These are phyloP conservation scores for Harringtonia aguacate DNA, from an alignment of 2,329 filamentous ascomycete species.

Conservation along the genomic window DNA sequence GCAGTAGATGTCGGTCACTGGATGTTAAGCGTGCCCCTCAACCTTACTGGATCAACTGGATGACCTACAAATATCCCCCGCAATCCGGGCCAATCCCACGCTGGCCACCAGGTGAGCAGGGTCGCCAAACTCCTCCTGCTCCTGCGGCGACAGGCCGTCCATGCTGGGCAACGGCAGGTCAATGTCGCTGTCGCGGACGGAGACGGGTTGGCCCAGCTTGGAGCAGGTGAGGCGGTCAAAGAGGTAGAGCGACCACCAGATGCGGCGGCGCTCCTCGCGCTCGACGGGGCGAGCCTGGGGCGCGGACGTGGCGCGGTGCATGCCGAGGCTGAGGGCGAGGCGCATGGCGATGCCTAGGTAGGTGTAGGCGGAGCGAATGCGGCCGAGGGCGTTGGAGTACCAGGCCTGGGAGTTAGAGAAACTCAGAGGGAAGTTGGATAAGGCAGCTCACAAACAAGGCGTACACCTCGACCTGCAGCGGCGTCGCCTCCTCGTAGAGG, in stretches of 20 bases:
- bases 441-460: neutral
- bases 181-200: slow-evolving; percentile 37
- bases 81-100: slow-evolving; percentile 25
- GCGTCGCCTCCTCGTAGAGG: slow-evolving; percentile 3
- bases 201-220: slow-evolving; percentile 35
- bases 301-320: slow-evolving; percentile 27
- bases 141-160: slow-evolving; percentile 29
- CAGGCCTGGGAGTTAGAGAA: neutral
- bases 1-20: slow-evolving; percentile 16
- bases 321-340: slow-evolving; percentile 29
- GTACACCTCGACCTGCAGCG: slow-evolving; percentile 1
- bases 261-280: slow-evolving; percentile 25
- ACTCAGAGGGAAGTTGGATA: neutral
- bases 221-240: slow-evolving; percentile 38
- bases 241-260: slow-evolving; percentile 33
- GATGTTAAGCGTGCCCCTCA: too few species aligned
- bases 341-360: slow-evolving; percentile 33
- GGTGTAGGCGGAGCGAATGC: slow-evolving; percentile 4
- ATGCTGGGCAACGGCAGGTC: slow-evolving; percentile 10
- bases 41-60: too few species aligned
- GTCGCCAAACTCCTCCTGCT: slow-evolving; percentile 22
- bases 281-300: slow-evolving; percentile 25
- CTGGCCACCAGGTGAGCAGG: slow-evolving; percentile 21
- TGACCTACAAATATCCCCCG: slow-evolving; percentile 7
- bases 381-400: slow-evolving; percentile 5